Base-by-base conservation (phyloP, 2,329 filamentous ascomycete genomes). In the Fusarium lateritium region DNA sequence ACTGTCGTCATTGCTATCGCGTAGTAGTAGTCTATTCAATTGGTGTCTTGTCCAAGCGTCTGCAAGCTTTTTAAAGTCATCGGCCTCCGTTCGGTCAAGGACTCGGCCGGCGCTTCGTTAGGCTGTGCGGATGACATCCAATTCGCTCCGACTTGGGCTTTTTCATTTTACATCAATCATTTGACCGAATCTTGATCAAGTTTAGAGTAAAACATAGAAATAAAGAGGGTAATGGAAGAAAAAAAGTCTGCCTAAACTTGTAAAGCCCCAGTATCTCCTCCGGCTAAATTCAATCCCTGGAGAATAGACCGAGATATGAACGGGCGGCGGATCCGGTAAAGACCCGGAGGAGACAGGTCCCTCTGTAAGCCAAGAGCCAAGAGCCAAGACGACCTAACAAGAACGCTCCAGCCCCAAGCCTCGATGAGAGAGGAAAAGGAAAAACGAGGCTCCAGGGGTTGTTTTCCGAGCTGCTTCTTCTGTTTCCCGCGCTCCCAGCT, bases 301-400 rank as follows among this genome's bases (percentile, higher is more conserved):
- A 57, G 63, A 56, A 69, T 66, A 61, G 66, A 58, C 71, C 71
- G 69, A 73, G 66, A 73, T 72, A 73, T 69, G 56, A 54, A 73
- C 66, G 66, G 62, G 71, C 64, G 71, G 65, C 71, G 69, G 71
- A 70, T 53, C 66, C 62, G 58, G 66, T 54, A 49, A 71, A 65
- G 63, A 61, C 24, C 53, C 56, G 57, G 56, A 67, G 66, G 46
- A 70, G 56, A 56, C 43, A 62, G 65, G 50, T 59, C 42, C 34
- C 50, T 31, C 56, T 46, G 33, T 46, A 40, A 47, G 62, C 62
- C 64, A 28, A 28, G 26, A 31, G 28, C 28, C 28, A 13, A 31
- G 28, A 31, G 28, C 10, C 28, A 69, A 65, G 47, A 57, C 38
- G 43, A 40, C 22, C 26, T 40, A 58, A 53, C 51, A 56, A 71